These are phyloP conservation scores for Fraxinus velutina DNA, from an alignment of 305 asterid species.

Conservation along the genomic window DNA sequence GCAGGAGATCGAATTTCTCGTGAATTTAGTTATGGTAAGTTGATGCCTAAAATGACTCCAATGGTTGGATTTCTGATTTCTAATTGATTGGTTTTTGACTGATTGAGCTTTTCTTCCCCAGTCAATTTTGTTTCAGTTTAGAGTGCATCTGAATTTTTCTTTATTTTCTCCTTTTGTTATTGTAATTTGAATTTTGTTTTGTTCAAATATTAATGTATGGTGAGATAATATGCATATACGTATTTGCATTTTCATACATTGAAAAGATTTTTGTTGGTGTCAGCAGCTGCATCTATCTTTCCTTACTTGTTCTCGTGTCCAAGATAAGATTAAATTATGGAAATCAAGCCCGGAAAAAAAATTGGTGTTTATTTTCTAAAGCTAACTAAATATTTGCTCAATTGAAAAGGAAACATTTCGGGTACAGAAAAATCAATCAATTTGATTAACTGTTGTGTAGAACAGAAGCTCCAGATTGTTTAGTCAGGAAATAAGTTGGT, in stretches of 20 bases:
- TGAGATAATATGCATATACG: background rate
- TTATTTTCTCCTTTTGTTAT: background rate
- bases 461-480: background rate
- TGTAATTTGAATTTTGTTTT: conserved; percentile 5
- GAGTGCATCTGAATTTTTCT: background rate
- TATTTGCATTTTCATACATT: background rate
- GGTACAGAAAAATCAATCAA: background rate
- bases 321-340: background rate
- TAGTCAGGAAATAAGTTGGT: conserved; percentile 5
- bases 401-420: background rate
- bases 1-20: conserved; percentile 60
- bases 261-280: background rate
- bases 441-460: background rate
- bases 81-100: conserved; percentile 21
- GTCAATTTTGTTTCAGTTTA: conserved; percentile 15
- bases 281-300: background rate
- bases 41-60: conserved; percentile 27
- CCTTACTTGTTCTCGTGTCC: background rate
- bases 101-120: conserved; percentile 2
- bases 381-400: background rate
- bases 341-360: background rate
- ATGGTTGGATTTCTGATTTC: conserved; percentile 25
- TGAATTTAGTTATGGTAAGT: conserved; percentile 56
- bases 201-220: background rate
- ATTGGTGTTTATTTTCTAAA: background rate